Conservation (phyloP, 352 stramenopile species). For the Phytophthora litchii region DNA sequence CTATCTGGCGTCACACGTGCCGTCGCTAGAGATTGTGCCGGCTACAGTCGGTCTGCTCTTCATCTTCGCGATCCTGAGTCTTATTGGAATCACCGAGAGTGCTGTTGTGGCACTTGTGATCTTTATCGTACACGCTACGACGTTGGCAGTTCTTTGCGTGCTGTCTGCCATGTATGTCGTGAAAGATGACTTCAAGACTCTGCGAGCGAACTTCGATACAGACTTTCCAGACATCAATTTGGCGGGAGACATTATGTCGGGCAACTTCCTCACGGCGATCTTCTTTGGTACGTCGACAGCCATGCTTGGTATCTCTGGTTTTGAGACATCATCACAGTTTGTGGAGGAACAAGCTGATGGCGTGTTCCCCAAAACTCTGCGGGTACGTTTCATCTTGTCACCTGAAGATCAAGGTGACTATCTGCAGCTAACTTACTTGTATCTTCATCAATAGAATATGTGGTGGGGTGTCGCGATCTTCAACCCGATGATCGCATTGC, state of each 20-base stretch:
- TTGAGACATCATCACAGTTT: conserved; percentile 95
- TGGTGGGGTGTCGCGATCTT: conserved; percentile 94
- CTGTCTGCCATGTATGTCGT: conserved; percentile 83
- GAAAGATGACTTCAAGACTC: conserved; percentile 78
- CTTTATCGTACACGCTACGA: conserved; percentile 91
- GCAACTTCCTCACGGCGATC: conserved; percentile 85
- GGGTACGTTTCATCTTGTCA: conserved; percentile 36
- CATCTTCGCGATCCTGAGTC: conserved; percentile 92
- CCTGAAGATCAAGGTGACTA: neutral
- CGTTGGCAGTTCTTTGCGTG: conserved; percentile 80
- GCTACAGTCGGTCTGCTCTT: conserved; percentile 87
- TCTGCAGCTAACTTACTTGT: conserved; percentile 10
- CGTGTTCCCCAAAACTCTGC: conserved; percentile 94
- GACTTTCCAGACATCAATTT: conserved; percentile 91
- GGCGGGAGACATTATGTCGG: conserved; percentile 74
- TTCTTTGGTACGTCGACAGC: conserved; percentile 93
- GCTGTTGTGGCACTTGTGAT: conserved; percentile 91
- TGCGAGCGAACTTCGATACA: conserved; percentile 84
- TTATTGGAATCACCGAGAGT: conserved; percentile 93
- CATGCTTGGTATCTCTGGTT: conserved; percentile 96
- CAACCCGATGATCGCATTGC: conserved; percentile 93
- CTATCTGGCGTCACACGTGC: conserved; percentile 84
- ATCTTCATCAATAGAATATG: conserved; percentile 78
- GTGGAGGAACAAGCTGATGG: conserved; percentile 95
- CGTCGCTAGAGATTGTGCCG: conserved; percentile 76